Evolutionary conservation across 2,329 filamentous ascomycete genomes (phyloP), one percentile per base, ranked within the genome.

Genomic region (Blastomyces emzantsi): DNA sequence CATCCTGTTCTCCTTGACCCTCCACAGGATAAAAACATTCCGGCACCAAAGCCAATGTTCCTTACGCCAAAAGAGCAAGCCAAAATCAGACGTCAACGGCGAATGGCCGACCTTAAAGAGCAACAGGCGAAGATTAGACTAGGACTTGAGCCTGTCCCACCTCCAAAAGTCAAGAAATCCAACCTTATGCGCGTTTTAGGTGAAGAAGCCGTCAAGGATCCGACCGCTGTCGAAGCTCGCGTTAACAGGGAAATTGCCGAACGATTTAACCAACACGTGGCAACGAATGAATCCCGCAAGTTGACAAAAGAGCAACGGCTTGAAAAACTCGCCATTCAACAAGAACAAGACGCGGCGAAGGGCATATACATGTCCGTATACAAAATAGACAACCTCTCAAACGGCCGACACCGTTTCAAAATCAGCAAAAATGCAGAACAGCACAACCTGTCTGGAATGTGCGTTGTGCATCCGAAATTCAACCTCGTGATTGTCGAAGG

Each of bases 121-220:
- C 88, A 92, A 73, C 94, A 99, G 77, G 92, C 93, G 47, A 97
- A 99, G 79, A 94, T 97, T 66, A 85, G 93, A 64, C 81, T 99
- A 13, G 94, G 94, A 25, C 82, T 99, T 17, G 88, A 93, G 65
- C 91, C 92, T 2, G 90, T 93, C 25, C 92, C 92, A 36, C 89
- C 92, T 33, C 93, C 94, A 13, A 99, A 97, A 77, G 91, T 99
- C 69, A 97, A 97, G 79, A 95, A 95, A 76, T 90, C 89, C 64
- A 99, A 99, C 75, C 84, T 99, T 73, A 99, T 99, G 94, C 88
- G 92, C 64, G 94, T 99, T 39, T 82, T 97, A 63, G 94, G 94
- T 66, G 91, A 97, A 73, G 88, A 91, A 76, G 88, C 88, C 22
- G 93, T 99, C 68, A 95, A 96, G 73, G 94, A 99, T 76, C 94